Conservation (phyloP, 495 filamentous ascomycete species). For the Umbilicaria muhlenbergii region DNA sequence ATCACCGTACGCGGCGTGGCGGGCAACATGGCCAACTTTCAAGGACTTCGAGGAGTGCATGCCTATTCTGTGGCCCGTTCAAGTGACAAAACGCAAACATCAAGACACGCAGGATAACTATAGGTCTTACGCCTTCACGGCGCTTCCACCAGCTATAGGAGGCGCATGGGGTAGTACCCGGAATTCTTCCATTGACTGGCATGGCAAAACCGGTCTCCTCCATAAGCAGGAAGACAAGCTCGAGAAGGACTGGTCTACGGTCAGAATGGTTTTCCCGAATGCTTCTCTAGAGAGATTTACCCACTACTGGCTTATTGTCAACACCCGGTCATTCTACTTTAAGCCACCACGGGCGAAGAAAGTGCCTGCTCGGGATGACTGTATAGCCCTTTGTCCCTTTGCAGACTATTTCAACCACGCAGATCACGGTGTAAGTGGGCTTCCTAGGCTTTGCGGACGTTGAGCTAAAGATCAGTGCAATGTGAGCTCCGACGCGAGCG, state of each 20-base stretch:
- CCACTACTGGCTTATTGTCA: slow-evolving; percentile 69
- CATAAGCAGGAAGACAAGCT: slow-evolving; percentile 46
- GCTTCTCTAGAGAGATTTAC: slow-evolving; percentile 38
- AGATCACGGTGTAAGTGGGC: slow-evolving; percentile 28
- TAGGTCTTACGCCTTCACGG: no score
- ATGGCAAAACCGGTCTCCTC: slow-evolving; percentile 30
- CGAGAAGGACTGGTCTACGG: slow-evolving; percentile 39
- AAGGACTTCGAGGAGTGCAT: slow-evolving; percentile 44
- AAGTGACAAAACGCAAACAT: slow-evolving; percentile 9
- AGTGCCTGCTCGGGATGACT: slow-evolving; percentile 43
- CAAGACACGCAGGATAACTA: no score
- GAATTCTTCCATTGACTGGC: slow-evolving; percentile 7
- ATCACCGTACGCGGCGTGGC: slow-evolving; percentile 37
- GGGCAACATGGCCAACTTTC: slow-evolving; percentile 47
- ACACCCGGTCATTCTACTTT: slow-evolving; percentile 72
- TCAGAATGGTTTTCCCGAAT: slow-evolving; percentile 34
- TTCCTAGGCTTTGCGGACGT: slow-evolving; percentile 17
- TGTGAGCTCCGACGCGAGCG: slow-evolving; percentile 38
- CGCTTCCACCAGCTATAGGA: slow-evolving; percentile 27
- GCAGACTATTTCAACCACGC: slow-evolving; percentile 81
- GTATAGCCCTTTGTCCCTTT: slow-evolving; percentile 70
- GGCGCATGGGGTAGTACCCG: slow-evolving; percentile 21
- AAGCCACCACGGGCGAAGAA: slow-evolving; percentile 33
- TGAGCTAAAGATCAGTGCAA: slow-evolving; percentile 32
- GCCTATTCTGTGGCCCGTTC: slow-evolving; percentile 51